phyloP scores from a whole-genome alignment of 2,329 filamentous ascomycete genomes.

The Paecilomyces niveus region DNA sequence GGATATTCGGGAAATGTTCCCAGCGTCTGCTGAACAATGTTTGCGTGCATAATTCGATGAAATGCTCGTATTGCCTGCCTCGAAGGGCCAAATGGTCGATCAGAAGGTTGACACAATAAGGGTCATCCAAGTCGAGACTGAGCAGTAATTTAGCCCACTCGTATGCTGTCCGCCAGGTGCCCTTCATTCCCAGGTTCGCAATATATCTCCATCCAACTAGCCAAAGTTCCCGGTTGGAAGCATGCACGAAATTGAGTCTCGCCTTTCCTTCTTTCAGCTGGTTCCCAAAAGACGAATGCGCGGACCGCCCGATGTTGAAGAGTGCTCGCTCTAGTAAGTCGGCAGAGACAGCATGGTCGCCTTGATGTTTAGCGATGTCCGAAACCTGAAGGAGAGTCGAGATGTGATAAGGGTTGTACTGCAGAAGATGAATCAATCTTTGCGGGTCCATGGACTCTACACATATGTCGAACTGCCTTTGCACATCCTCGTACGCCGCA shows the following conservation, averaged over 20 bases:
- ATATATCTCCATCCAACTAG: conserved; percentile 86
- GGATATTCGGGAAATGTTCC: conserved; percentile 60
- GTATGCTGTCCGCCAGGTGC: conserved; percentile 87
- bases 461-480: conserved; percentile 67
- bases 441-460: conserved; percentile 83
- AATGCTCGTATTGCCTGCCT: conserved; percentile 66
- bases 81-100: conserved; percentile 81
- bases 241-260: conserved; percentile 69
- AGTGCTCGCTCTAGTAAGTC: conserved; percentile 86
- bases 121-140: conserved; percentile 67
- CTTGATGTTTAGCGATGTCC: conserved; percentile 83
- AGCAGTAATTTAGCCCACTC: conserved; percentile 89
- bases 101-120: conserved; percentile 72
- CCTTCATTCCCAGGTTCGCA: conserved; percentile 74
- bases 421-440: conserved; percentile 68
- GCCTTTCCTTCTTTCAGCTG: conserved; percentile 72
- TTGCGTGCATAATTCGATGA: conserved; percentile 60
- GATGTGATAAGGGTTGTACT: conserved; percentile 78
- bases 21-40: conserved; percentile 44
- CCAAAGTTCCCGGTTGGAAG: conserved; percentile 90
- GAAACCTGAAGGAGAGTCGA: conserved; percentile 91
- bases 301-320: conserved; percentile 86
- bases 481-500: conserved; percentile 63
- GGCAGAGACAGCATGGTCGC: conserved; percentile 76
- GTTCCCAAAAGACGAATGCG: conserved; percentile 72